These are phyloP conservation scores for Zea luxurians DNA, from an alignment of 176 grass and related monocot genomes.

Conservation along the genomic window DNA sequence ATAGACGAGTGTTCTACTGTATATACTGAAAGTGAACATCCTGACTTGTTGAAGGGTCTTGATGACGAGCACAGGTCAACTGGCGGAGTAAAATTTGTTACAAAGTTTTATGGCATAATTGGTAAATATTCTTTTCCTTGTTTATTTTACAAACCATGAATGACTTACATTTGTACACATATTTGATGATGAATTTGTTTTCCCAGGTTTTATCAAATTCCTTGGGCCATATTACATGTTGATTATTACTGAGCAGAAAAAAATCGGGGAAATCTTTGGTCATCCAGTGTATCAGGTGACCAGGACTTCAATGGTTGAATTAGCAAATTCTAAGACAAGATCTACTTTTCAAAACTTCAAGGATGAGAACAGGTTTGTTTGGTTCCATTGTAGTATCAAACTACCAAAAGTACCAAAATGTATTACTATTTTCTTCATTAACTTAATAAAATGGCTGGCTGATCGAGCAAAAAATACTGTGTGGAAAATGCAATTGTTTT, in stretches of 20 bases:
- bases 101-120: slow-evolving; percentile 84
- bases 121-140: slow-evolving; percentile 40
- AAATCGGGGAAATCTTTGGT: slow-evolving; percentile 81
- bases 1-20: slow-evolving; percentile 67
- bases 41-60: slow-evolving; percentile 53
- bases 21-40: slow-evolving; percentile 60
- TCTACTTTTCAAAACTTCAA: slow-evolving; percentile 45
- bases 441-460: slow-evolving; percentile 15
- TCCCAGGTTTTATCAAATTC: slow-evolving; percentile 87
- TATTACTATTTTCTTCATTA: slow-evolving; percentile 6
- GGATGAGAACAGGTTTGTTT: slow-evolving; percentile 64
- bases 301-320: slow-evolving; percentile 65
- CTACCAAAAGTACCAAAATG: not conserved
- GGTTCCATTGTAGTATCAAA: not conserved
- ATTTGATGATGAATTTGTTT: slow-evolving; percentile 25
- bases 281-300: slow-evolving; percentile 77
- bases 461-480: not conserved
- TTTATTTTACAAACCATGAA: not conserved
- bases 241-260: slow-evolving; percentile 72
- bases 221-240: slow-evolving; percentile 93
- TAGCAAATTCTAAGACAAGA: slow-evolving; percentile 55
- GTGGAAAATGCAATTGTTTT: not conserved
- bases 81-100: slow-evolving; percentile 88
- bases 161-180: not conserved
- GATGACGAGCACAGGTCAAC: slow-evolving; percentile 58